phyloP scores from a whole-genome alignment of 2,329 filamentous ascomycete species.

The Penicillium sp. region DNA sequence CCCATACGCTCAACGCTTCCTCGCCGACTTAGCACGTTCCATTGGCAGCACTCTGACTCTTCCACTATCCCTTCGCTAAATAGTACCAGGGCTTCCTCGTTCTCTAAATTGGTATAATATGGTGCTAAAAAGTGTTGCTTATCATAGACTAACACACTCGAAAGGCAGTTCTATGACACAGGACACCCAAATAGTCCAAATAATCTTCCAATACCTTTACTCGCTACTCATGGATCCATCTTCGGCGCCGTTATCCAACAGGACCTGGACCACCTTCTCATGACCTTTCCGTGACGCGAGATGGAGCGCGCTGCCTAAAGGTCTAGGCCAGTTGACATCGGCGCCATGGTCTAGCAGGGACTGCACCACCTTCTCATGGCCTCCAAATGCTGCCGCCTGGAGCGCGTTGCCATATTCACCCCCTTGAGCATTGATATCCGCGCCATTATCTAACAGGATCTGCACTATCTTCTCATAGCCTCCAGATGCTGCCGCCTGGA shows the following conservation, averaged over 20 bases:
- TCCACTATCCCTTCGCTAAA: too few species aligned
- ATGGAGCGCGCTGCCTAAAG: neutral
- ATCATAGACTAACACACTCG: neutral
- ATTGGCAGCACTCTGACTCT: too few species aligned
- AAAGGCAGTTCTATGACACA: neutral
- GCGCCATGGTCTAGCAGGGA: neutral
- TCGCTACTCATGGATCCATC: neutral
- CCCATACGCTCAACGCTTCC: too few species aligned
- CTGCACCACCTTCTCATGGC: neutral
- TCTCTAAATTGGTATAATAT: too few species aligned
- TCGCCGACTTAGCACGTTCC: too few species aligned
- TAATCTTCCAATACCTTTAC: accelerated
- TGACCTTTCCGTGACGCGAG: neutral
- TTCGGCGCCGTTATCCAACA: neutral
- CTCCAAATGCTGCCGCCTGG: neutral
- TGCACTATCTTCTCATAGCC: neutral
- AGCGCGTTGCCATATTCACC: neutral
- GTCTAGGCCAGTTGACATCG: neutral
- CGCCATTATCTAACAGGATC: conserved; percentile 2
- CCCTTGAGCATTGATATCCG: conserved; percentile 1
- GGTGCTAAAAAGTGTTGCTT: too few species aligned
- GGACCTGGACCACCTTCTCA: neutral
- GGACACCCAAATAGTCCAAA: neutral
- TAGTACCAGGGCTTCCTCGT: too few species aligned
- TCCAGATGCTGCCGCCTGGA: neutral